Evolutionary conservation across 768 basidiomycete genomes (phyloP).

Genomic region (Nevesoporus exiguus): DNA sequence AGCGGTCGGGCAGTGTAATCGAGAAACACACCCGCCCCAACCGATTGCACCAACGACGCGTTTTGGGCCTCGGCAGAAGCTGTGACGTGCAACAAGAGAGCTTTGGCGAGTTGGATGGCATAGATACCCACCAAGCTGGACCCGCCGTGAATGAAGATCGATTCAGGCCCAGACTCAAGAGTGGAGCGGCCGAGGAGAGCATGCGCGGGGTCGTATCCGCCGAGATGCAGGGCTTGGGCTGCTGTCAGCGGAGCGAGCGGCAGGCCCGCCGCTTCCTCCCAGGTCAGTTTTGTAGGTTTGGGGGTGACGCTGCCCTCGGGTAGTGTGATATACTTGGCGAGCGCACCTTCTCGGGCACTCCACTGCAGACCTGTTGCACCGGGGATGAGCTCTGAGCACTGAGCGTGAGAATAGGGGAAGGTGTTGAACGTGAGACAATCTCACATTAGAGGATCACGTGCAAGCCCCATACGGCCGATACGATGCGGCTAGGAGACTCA

Average conservation of each 20-base stretch:
- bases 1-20: slow-evolving; percentile 59
- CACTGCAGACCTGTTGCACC: slow-evolving; percentile 23
- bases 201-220: slow-evolving; percentile 43
- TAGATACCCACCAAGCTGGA: slow-evolving; percentile 64
- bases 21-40: slow-evolving; percentile 70
- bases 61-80: slow-evolving; percentile 61
- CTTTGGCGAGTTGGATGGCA: slow-evolving; percentile 73
- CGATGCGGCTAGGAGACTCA: slow-evolving; percentile 14
- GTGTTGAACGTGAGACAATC: no score
- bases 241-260: slow-evolving; percentile 58
- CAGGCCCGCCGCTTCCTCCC: slow-evolving; percentile 59
- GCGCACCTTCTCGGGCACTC: slow-evolving; percentile 48
- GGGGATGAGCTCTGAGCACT: not conserved
- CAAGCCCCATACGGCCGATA: no score
- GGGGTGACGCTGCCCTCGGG: slow-evolving; percentile 39
- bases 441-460: no score
- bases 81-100: slow-evolving; percentile 53
- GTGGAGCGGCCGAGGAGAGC: not conserved
- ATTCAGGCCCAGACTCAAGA: slow-evolving; percentile 30
- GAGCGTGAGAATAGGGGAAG: not conserved
- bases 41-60: slow-evolving; percentile 48
- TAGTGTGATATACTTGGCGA: slow-evolving; percentile 56
- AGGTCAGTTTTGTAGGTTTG: slow-evolving; percentile 47
- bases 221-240: slow-evolving; percentile 48
- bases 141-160: slow-evolving; percentile 68